These are phyloP conservation scores for Coniella lustricola DNA, from an alignment of 2,329 filamentous ascomycete genomes.

Conservation along the genomic window DNA sequence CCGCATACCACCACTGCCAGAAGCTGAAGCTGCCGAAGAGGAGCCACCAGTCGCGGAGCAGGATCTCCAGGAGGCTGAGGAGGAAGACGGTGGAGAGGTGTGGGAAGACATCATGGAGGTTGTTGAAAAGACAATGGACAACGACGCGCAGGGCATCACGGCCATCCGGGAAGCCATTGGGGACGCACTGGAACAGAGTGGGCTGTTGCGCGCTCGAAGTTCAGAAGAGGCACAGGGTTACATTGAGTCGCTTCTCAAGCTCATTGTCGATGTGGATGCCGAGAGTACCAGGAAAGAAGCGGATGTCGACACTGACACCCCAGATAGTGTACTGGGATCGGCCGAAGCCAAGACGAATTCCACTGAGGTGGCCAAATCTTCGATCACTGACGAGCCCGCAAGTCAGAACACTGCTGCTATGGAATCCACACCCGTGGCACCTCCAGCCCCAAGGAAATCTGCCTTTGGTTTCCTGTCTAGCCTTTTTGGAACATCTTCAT, in stretches of 20 bases:
- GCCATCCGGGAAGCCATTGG: conserved; percentile 48
- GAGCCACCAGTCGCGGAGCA: conserved; percentile 21
- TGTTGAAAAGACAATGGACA: conserved; percentile 51
- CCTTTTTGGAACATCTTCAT: conserved; percentile 5
- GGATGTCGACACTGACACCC: conserved; percentile 17
- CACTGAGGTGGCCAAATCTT: not conserved
- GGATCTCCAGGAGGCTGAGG: conserved; percentile 12
- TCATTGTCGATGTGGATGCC: conserved; percentile 27
- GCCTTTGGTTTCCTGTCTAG: conserved; percentile 9
- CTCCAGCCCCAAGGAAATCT: not conserved
- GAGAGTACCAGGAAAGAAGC: conserved; percentile 12
- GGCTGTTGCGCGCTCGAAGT: conserved; percentile 39
- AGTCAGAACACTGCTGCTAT: not conserved
- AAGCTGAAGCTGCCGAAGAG: conserved; percentile 18
- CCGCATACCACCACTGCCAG: conserved; percentile 34
- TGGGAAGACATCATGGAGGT: conserved; percentile 50
- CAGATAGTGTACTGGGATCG: not conserved
- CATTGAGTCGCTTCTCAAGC: conserved; percentile 43
- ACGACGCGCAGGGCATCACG: conserved; percentile 46
- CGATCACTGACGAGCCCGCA: not conserved
- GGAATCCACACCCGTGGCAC: not conserved
- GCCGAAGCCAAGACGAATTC: conserved; percentile 11
- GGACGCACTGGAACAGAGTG: conserved; percentile 48
- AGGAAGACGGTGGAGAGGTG: conserved; percentile 29
- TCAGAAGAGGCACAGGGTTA: conserved; percentile 40